phyloP scores from a whole-genome alignment of 225 moss, liverwort and hornwort species.

The Pseudoscleropodium purum region DNA sequence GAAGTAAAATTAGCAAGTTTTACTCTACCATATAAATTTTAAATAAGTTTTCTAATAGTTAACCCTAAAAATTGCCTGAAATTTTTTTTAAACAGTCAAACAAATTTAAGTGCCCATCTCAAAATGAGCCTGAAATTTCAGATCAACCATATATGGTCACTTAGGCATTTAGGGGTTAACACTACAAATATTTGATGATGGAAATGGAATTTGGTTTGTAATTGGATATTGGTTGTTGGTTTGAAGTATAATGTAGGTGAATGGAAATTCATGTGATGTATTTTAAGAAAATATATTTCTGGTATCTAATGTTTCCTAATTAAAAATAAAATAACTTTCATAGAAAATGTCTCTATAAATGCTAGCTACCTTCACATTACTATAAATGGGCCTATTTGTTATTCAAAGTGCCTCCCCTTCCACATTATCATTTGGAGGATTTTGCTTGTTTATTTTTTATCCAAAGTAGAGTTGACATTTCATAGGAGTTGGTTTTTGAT shows the following conservation, averaged over 20 bases:
- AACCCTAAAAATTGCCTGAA: too few species aligned
- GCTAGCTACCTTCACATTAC: not conserved
- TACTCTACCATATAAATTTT: too few species aligned
- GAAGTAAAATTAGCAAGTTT: too few species aligned
- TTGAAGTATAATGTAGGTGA: not conserved
- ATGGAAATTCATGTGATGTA: not conserved
- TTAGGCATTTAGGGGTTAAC: too few species aligned
- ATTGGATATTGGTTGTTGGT: not conserved
- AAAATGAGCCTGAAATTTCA: too few species aligned
- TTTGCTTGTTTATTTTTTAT: not conserved
- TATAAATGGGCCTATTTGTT: not conserved
- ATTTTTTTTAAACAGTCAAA: too few species aligned
- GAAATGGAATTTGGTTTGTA: not conserved
- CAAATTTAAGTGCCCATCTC: too few species aligned
- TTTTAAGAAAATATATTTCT: not conserved
- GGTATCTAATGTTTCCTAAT: not conserved
- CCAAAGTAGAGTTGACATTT: not conserved
- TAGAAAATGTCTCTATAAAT: not conserved
- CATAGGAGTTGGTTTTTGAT: fast-evolving
- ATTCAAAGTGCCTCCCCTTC: too few species aligned
- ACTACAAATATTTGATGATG: too few species aligned
- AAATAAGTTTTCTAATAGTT: too few species aligned
- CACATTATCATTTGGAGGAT: fast-evolving
- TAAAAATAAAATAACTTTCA: not conserved
- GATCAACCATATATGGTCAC: too few species aligned